phyloP scores from a whole-genome alignment of 192 early-diverging fungal species.

The Coemansia sp. region DNA sequence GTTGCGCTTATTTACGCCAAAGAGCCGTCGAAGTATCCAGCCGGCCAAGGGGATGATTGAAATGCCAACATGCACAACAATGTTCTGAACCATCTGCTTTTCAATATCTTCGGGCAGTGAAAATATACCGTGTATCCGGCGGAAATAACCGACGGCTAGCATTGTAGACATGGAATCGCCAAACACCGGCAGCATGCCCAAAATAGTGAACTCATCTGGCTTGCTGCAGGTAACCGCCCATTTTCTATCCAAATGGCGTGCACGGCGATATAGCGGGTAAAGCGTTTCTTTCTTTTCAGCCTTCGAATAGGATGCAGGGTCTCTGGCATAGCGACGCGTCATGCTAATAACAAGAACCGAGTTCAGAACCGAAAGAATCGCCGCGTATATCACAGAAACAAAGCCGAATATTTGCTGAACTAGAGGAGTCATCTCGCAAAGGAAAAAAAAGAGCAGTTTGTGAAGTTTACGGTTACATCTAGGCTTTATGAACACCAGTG shows the following conservation, averaged over 20 bases:
- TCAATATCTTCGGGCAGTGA: constrained; percentile 13
- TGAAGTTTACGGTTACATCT: too few relatives aligned
- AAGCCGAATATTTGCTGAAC: too few relatives aligned
- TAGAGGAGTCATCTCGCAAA: too few relatives aligned
- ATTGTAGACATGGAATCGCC: constrained; percentile 27
- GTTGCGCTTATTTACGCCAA: constrained; percentile 37
- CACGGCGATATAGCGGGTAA: constrained; percentile 20
- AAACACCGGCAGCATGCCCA: constrained; percentile 30
- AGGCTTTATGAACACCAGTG: too few relatives aligned
- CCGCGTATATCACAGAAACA: too few relatives aligned
- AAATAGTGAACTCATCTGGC: constrained; percentile 30
- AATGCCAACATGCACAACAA: constrained; percentile 20
- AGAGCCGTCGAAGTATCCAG: constrained; percentile 35
- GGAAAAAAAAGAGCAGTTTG: too few relatives aligned
- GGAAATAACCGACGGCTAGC: constrained; percentile 28
- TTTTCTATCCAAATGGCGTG: constrained; percentile 35
- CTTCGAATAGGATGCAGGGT: neutral
- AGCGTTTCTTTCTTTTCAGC: constrained; percentile 29
- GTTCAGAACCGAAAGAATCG: too few relatives aligned
- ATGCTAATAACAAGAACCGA: too few relatives aligned
- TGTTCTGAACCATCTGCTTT: constrained; percentile 20
- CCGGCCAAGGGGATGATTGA: constrained; percentile 32
- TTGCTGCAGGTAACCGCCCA: constrained; percentile 25
- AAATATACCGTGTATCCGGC: constrained; percentile 21
- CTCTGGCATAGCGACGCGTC: neutral